Base-by-base conservation (phyloP, 768 basidiomycete genomes). In the Cubamyces lactineus region DNA sequence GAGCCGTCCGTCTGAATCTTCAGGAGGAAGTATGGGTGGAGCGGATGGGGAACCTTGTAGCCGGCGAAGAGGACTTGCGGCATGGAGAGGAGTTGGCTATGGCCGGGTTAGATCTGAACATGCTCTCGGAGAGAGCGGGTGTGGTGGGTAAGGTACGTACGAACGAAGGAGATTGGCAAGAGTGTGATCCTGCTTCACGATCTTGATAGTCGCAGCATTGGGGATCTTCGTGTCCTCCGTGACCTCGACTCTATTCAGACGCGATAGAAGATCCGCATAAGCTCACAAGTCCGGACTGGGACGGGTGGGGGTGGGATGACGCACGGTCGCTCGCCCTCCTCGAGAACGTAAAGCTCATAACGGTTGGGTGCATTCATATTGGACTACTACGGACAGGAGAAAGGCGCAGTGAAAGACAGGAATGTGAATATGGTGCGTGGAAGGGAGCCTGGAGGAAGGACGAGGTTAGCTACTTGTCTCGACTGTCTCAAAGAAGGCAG, bases 151-250 rank as follows among this genome's bases (percentile, higher is more conserved):
- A 19, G 63, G 61, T 13, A 83, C 88, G 64, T 73, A 95, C 94
- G 92, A 86, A 71, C 97, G 87, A n/a, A 99, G 80, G 91, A 98
- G 92, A 78, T 96, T 96, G 9, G 87, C 96, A 6, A 98, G 78
- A 0, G 97, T 99, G 72, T 98, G 97, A 72, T 98, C 97, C 73
- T 99, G 96, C 78, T 98, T 98, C 62, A 92, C 81, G 68, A 99
- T 81, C 69, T 93, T 94, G 65, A 99, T 86, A 0, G 96, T 96
- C 17, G 96, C 96, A 1, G 97, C 95, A 70, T 98, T 97, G 0
- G 96, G 96, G 63, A 98, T 94, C 78, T 97, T 98, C 46, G 94
- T 96, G 77, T 99, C 97, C 76, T 98, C 96, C 0, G 84, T 86
- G 46, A 98, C 82, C 69, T 94, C 92, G 58, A 98, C 86, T 47